A percentile compares a stretch with the other conserved stretches of the same genome.
Conservation (phyloP, 768 basidiomycete genomes). For the Strobilomyces dryophilus region DNA sequence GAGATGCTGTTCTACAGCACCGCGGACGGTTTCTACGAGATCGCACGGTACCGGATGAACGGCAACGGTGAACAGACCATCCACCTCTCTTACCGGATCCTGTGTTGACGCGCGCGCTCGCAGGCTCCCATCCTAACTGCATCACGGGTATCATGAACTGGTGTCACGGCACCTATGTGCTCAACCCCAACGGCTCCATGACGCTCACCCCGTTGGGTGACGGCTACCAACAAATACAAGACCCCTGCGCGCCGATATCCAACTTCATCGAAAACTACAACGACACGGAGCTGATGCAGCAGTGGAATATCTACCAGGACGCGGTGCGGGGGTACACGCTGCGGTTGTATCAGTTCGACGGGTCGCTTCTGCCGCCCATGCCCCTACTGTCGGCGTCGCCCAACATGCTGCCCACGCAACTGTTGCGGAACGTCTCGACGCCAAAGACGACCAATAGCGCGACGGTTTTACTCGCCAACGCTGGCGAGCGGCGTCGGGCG, state of each 20-base stretch:
- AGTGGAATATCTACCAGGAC: conserved; percentile 76
- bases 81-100: background rate
- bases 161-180: conserved; percentile 77
- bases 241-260: conserved; percentile 84
- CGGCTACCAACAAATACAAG: conserved; percentile 93
- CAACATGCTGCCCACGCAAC: conserved; percentile 79
- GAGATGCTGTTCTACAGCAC: conserved; percentile 41
- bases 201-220: conserved; percentile 71
- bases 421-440: conserved; percentile 52
- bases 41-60: conserved; percentile 85
- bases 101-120: background rate
- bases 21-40: conserved; percentile 75
- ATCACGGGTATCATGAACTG: conserved; percentile 86
- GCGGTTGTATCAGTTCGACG: conserved; percentile 76
- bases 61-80: conserved; percentile 60
- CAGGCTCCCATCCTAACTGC: conserved; percentile 82
- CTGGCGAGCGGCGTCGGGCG: conserved; percentile 23
- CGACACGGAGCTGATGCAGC: conserved; percentile 56
- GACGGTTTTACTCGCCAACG: conserved; percentile 15
- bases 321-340: conserved; percentile 57
- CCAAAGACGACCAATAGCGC: conserved; percentile 9
- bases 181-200: conserved; percentile 78
- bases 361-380: conserved; percentile 67
- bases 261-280: conserved; percentile 87
- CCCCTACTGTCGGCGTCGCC: conserved; percentile 66